Base-by-base conservation (phyloP, 371 early-diverging fungal species). In the Enterospora canceri region DNA sequence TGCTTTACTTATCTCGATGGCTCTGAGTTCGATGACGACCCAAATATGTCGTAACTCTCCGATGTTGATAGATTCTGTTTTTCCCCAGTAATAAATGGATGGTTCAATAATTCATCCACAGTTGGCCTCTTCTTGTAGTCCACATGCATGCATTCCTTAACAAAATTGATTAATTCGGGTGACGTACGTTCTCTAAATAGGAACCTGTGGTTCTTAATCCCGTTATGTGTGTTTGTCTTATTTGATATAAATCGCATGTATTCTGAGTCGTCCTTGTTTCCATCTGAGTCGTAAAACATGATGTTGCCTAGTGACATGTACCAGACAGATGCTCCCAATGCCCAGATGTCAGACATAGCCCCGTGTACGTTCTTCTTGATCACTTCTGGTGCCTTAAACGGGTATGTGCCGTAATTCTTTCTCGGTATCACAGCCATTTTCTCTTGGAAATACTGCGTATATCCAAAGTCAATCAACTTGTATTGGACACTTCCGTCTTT, bases 401-500 rank as follows among this genome's bases (percentile, higher is more conserved):
- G 82, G 71, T 68, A 81, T 28, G 82, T 81, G 18, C 82, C 82
- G 68, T 78, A 81, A 40, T 70, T 68, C 54, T 77, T 79, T 26
- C 53, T 67, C 4, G 75, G 75, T 28, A 77, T 73, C 24, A 60
- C 54, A 26, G 61, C 60, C 26, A 61, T 59, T 1, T 47, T 30
- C 16, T 5, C 29, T 30, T 5, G 19, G 12, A 78, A 31, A 16
- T 58, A 24, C 23, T 78, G 34, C 0, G 75, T 47, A 63, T 72
- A 81, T n/a, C 82, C 82, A 55, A 81, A 73, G 65, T 81, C 82
- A 51, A 81, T 81, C 16, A 81, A 58, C 59, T 79, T 79, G 65
- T 77, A 81, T 19, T 67, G 29, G 12, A 73, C 63, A 2, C 12
- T 30, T 0, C 57, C 62, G 4, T 67, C 58, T n/a, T 58, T 46